Base-by-base conservation (phyloP, 1,139 yeast genomes). In the Diutina scorzettiae region DNA sequence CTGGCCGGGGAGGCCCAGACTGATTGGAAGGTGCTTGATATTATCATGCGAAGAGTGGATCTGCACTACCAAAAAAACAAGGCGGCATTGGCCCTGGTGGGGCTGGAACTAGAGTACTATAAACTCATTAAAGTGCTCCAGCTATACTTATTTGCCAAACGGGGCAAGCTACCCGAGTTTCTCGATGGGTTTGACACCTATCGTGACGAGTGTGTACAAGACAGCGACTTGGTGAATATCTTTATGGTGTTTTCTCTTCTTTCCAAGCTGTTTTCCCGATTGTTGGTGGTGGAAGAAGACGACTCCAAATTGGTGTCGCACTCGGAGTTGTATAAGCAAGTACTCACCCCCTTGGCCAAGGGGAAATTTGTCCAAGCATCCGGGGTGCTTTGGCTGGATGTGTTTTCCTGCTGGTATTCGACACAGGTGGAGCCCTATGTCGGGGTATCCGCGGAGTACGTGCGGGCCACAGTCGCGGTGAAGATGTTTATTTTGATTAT, bases 181-280 rank as follows among this genome's bases (percentile, higher is more conserved):
- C 29, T 34, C 16, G 39, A 34, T 8, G 28, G 19, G 27, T 34
- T 34, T 16, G 39, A 21, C 7, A 5, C 27, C n/a, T 14, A 20
- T 7, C 7, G 12, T 9, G 27, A 4, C n/a, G 39, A 21, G 21
- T 28, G 28, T 20, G 23, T 21, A 12, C 14, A 21, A 3, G 39
- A 34, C 24, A n/a, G 20, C 3, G 39, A 34, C 24, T 34, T 34
- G 39, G 28, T 34, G 19, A 34, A 34, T 23, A 21, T 34, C 28
- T 21, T 21, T n/a, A 23, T 23, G 39, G 39, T 34, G 24, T 23
- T 34, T 23, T 34, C 19, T 4, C 19, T 34, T 18, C 24, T 34
- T 12, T 14, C 39, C 6, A 21, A 23, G 14, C 28, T n/a, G 27
- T 34, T 34, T 23, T n/a, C 17, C 9, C 27, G 16, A 16, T 23